Percentiles rank a stretch among this genome's conserved stretches.
These are phyloP conservation scores for Botrytis squamosa DNA, from an alignment of 2,329 filamentous ascomycete species.

Conservation along the genomic window DNA sequence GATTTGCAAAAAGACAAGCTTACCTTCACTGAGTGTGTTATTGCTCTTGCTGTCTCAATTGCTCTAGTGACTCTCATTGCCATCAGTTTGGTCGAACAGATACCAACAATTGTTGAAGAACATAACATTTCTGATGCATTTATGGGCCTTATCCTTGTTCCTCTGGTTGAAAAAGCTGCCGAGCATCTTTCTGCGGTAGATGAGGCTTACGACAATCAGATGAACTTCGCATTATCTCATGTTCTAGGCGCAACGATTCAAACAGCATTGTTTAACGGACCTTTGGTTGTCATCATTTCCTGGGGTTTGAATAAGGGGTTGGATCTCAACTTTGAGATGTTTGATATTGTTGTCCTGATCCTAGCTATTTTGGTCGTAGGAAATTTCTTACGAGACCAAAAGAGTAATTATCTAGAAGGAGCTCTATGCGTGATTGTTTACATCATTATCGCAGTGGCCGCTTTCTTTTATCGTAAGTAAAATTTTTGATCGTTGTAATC, in stretches of 20 bases:
- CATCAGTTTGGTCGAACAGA: constrained; percentile 70
- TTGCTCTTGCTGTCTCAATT: constrained; percentile 64
- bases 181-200: constrained; percentile 83
- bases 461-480: constrained; percentile 53
- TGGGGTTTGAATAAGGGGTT: constrained; percentile 73
- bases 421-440: constrained; percentile 72
- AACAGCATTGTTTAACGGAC: constrained; percentile 84
- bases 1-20: constrained; percentile 65
- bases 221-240: constrained; percentile 43
- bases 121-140: constrained; percentile 56
- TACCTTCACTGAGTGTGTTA: constrained; percentile 69
- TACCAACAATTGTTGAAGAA: constrained; percentile 58
- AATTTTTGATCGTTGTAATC: not conserved
- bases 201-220: constrained; percentile 79
- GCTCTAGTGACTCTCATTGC: constrained; percentile 71
- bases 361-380: constrained; percentile 84
- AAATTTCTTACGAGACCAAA: constrained; percentile 82
- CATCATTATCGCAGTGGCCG: constrained; percentile 57
- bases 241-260: constrained; percentile 73
- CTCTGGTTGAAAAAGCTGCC: constrained; percentile 81
- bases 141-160: constrained; percentile 72
- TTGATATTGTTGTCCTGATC: constrained; percentile 81
- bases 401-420: constrained; percentile 89
- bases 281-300: constrained; percentile 76
- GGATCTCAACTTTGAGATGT: constrained; percentile 81